phyloP scores from a whole-genome alignment of 1,284 basidiomycete species.

The Retiboletus flavoniger region DNA sequence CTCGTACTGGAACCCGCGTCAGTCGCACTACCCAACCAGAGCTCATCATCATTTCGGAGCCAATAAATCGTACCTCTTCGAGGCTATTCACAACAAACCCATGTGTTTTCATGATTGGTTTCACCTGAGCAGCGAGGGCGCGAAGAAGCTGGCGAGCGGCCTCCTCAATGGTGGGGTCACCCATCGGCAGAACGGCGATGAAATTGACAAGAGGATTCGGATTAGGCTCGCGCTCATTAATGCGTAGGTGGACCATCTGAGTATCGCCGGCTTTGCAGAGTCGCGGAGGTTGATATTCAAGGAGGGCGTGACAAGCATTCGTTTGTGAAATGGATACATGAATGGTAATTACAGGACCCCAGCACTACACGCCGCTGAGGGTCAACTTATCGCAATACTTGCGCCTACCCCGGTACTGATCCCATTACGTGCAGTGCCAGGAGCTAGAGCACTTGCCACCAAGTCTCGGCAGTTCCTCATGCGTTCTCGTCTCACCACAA shows the following conservation, averaged over 20 bases:
- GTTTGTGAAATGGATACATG: neutral
- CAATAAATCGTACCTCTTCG: conserved; percentile 59
- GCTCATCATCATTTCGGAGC: neutral
- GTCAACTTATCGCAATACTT: conserved; percentile 24
- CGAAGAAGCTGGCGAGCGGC: conserved; percentile 66
- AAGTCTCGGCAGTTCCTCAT: conserved; percentile 67
- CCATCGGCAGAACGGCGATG: conserved; percentile 56
- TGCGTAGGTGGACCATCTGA: conserved; percentile 66
- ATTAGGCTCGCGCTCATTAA: conserved; percentile 67
- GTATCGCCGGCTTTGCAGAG: neutral
- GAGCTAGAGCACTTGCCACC: conserved; percentile 53
- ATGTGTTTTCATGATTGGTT: conserved; percentile 75
- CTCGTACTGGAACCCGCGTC: conserved; percentile 53
- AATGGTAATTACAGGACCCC: neutral
- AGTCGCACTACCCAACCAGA: neutral
- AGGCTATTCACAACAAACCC: conserved; percentile 74
- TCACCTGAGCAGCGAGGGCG: conserved; percentile 76
- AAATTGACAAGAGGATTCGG: conserved; percentile 78
- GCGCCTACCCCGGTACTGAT: conserved; percentile 20
- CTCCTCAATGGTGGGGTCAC: conserved; percentile 41
- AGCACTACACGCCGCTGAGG: neutral
- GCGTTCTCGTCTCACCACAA: conserved; percentile 71
- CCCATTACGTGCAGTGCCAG: conserved; percentile 26
- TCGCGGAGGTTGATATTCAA: neutral
- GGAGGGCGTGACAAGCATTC: conserved; percentile 5